phyloP scores from a whole-genome alignment of 2,329 filamentous ascomycete species.

The Metarhizium brunneum region DNA sequence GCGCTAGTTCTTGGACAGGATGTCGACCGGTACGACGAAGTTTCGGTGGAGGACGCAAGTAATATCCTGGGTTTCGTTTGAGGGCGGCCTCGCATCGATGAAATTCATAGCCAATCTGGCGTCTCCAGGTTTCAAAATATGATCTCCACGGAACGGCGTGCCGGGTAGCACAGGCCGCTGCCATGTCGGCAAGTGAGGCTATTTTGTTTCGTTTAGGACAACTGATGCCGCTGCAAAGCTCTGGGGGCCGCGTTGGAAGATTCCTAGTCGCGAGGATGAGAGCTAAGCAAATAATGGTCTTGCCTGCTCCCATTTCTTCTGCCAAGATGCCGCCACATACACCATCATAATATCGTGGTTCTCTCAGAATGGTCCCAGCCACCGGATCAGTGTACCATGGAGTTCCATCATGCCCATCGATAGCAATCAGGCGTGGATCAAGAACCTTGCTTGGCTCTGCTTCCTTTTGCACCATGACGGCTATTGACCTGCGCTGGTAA shows the following conservation, averaged over 20 bases:
- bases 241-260: constrained; percentile 57
- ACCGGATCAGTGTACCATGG: constrained; percentile 64
- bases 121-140: constrained; percentile 45
- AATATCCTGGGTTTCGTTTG: constrained; percentile 47
- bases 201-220: constrained; percentile 33
- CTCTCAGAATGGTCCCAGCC: constrained; percentile 49
- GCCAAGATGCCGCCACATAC: constrained; percentile 69
- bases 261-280: constrained; percentile 67
- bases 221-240: constrained; percentile 40
- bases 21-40: constrained; percentile 18
- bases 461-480: constrained; percentile 78
- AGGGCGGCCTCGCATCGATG: constrained; percentile 47
- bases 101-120: constrained; percentile 38
- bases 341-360: constrained; percentile 66
- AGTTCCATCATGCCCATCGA: constrained; percentile 50
- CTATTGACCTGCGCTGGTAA: constrained; percentile 73
- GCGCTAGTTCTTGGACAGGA: constrained; percentile 13
- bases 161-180: constrained; percentile 58
- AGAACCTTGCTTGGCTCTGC: constrained; percentile 50
- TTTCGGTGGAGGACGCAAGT: constrained; percentile 41
- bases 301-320: constrained; percentile 75
- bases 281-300: constrained; percentile 78
- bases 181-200: constrained; percentile 65
- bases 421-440: constrained; percentile 62
- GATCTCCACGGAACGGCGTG: constrained; percentile 61